A percentile compares a stretch with the other conserved stretches of the same genome.
Conservation (phyloP, 2,329 filamentous ascomycete genomes). For the Venturiaceae sp. region DNA sequence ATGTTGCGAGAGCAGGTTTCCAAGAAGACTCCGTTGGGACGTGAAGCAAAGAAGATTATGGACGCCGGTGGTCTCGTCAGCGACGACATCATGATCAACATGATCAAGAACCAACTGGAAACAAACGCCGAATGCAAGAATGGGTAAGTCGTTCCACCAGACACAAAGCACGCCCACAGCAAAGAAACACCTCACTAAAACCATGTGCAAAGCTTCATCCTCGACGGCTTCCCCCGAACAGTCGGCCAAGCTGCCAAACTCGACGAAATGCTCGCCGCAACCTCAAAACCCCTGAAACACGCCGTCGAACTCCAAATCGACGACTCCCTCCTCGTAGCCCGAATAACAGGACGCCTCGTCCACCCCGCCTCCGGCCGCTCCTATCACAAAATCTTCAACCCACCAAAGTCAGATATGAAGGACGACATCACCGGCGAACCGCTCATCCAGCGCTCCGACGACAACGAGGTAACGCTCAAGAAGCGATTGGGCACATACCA, state of each 20-base stretch:
- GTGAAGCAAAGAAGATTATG: conserved; percentile 99
- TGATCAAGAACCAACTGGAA: conserved; percentile 97
- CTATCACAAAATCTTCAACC: conserved; percentile 99
- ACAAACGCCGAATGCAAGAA: conserved; percentile 93
- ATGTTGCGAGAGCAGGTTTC: conserved; percentile 98
- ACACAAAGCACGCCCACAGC: too few relatives aligned
- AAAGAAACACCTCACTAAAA: not conserved
- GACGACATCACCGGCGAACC: conserved; percentile 97
- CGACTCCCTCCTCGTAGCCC: conserved; percentile 82
- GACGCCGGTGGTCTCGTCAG: conserved; percentile 94
- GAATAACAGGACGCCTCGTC: conserved; percentile 91
- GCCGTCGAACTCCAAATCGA: conserved; percentile 96
- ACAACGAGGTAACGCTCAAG: conserved; percentile 92
- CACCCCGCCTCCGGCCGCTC: conserved; percentile 93
- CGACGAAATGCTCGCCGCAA: conserved; percentile 75
- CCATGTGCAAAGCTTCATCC: conserved; percentile 73
- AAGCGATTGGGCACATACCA: conserved; percentile 94
- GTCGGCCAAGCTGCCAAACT: conserved; percentile 91
- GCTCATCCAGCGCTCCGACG: conserved; percentile 89
- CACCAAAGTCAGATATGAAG: conserved; percentile 86
- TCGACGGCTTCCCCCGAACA: conserved; percentile 96
- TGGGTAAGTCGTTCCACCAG: conserved; percentile 63
- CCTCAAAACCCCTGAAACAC: conserved; percentile 81
- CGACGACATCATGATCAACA: conserved; percentile 98
- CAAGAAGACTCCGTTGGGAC: conserved; percentile 89